phyloP scores from a whole-genome alignment of 148 eudicot species.

The Camellia lanceoleosa region DNA sequence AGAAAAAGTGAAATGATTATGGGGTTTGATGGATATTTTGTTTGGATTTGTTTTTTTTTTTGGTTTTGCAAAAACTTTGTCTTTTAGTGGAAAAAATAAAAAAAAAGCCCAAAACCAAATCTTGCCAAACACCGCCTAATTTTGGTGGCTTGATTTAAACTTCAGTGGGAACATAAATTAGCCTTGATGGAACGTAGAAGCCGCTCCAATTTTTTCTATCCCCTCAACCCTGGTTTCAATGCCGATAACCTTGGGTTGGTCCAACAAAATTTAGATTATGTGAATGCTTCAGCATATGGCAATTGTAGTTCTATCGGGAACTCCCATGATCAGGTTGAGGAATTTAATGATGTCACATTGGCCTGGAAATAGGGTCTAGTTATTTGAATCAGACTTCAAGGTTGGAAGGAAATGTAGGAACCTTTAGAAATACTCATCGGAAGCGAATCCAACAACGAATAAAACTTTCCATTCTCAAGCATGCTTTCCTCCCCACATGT shows the following conservation, averaged over 20 bases:
- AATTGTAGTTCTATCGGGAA: constrained; percentile 10
- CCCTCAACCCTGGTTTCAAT: constrained; percentile 38
- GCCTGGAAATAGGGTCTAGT: neutral
- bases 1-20: no score
- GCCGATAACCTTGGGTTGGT: constrained; percentile 9
- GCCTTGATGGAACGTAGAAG: constrained; percentile 38
- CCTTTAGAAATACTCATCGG: neutral
- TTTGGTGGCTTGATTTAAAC: no score
- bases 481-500: neutral
- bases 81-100: no score
- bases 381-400: neutral
- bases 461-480: neutral
- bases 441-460: neutral
- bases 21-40: no score
- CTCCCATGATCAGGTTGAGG: neutral
- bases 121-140: no score
- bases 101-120: no score
- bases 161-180: no score
- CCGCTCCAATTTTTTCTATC: constrained; percentile 35
- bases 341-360: neutral
- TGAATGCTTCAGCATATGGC: neutral
- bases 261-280: neutral
- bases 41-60: no score
- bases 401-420: no score
- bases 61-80: no score